phyloP scores from a whole-genome alignment of 1,284 basidiomycete species.

The Malassezia brasiliensis region DNA sequence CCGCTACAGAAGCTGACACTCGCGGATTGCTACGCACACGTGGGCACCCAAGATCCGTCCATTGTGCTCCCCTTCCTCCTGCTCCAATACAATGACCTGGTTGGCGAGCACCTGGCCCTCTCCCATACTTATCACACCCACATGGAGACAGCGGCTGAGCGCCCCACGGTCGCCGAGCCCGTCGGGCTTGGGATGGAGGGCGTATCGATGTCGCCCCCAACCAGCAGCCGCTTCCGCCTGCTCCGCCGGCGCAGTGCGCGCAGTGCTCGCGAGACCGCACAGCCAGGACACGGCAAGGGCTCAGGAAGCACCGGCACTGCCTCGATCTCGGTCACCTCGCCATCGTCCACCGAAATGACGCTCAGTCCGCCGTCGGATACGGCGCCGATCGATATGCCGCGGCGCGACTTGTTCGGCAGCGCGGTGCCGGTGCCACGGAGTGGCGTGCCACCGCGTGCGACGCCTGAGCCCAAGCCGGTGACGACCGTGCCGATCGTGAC shows the following conservation, averaged over 20 bases:
- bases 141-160: neutral
- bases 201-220: neutral
- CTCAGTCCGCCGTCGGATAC: neutral
- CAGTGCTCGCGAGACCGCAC: neutral
- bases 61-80: constrained; percentile 5
- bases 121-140: neutral
- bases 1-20: neutral
- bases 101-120: neutral
- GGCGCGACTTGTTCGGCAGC: neutral
- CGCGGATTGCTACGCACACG: neutral
- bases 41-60: constrained; percentile 3
- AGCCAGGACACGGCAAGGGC: neutral
- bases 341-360: neutral
- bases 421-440: neutral
- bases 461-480: no score
- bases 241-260: constrained; percentile 11
- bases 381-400: neutral
- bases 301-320: neutral
- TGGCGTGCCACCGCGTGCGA: no score
- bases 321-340: neutral
- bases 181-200: constrained; percentile 9
- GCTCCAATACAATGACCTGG: constrained; percentile 11
- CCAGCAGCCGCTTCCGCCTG: constrained; percentile 6
- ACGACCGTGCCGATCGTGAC: neutral
- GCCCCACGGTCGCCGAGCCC: neutral